Conservation (phyloP, 306 rosid genomes). For the Crotalaria pallida region DNA sequence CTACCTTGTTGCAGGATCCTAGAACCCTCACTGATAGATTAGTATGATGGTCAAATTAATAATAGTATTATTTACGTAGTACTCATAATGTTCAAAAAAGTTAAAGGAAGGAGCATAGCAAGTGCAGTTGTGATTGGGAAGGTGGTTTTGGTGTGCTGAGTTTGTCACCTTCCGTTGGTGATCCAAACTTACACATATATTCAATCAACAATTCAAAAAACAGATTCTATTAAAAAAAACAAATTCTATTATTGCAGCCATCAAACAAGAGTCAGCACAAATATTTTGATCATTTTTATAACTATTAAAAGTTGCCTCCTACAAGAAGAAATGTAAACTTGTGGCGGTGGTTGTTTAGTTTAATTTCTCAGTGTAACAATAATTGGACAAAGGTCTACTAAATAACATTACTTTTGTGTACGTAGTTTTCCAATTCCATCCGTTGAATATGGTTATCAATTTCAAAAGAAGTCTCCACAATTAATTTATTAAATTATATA, state of each 20-base stretch:
- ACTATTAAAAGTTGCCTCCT: not conserved
- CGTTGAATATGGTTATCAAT: not conserved
- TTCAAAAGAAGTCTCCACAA: not conserved
- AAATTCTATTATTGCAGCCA: slow-evolving; percentile 34
- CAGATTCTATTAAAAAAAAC: slow-evolving; percentile 24
- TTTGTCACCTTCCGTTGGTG: slow-evolving; percentile 7
- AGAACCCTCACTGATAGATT: not conserved
- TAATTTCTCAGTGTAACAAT: not conserved
- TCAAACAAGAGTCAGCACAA: not conserved
- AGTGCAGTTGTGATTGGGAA: slow-evolving; percentile 2
- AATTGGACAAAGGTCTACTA: slow-evolving; percentile 8
- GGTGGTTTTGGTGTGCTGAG: slow-evolving; percentile 12
- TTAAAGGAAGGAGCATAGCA: slow-evolving; percentile 32
- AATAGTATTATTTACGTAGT: not conserved
- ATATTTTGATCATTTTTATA: not conserved
- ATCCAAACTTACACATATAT: not conserved
- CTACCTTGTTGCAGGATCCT: slow-evolving; percentile 9
- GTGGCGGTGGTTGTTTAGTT: not conserved
- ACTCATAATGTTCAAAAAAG: not conserved
- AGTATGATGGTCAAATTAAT: not conserved
- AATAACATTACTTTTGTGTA: not conserved
- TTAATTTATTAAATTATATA: not conserved
- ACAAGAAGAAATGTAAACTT: slow-evolving; percentile 3
- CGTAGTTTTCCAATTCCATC: not conserved
- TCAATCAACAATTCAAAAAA: slow-evolving; percentile 21